Percentiles rank a stretch among this genome's conserved stretches.
Conservation (phyloP, 495 filamentous ascomycete species). For the Jackrogersella multiformis region DNA sequence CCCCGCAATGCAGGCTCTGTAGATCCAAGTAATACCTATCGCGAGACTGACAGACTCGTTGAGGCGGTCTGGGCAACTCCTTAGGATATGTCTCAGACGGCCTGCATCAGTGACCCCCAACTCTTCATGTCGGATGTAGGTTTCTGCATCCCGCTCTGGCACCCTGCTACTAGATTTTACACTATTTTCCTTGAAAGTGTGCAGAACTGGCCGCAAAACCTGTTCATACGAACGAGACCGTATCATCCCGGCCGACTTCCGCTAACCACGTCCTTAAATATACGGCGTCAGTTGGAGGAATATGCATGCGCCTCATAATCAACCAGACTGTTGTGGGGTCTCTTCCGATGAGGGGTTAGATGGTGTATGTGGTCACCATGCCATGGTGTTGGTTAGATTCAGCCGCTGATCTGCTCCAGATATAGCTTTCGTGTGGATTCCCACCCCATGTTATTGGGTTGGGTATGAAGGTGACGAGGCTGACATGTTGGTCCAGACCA, state of each 20-base stretch:
- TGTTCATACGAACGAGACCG: conserved; percentile 14
- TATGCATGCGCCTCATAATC: conserved; percentile 32
- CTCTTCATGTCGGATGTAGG: neutral
- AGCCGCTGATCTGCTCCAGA: conserved; percentile 34
- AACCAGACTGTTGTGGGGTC: conserved; percentile 14
- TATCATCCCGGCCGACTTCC: conserved; percentile 19
- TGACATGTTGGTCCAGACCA: conserved; percentile 34
- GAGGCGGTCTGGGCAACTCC: conserved; percentile 1
- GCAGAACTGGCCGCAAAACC: conserved; percentile 9
- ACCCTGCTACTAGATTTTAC: conserved; percentile 2
- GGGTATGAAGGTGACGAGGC: conserved; percentile 20
- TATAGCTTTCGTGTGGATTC: conserved; percentile 23
- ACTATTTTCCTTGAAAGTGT: neutral
- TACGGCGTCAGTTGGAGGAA: conserved; percentile 24
- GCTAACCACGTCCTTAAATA: conserved; percentile 12
- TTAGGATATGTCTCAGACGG: neutral
- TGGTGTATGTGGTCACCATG: conserved; percentile 1
- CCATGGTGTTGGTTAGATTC: conserved; percentile 25
- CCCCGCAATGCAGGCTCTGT: neutral
- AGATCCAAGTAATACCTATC: neutral
- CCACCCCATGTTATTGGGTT: conserved; percentile 28
- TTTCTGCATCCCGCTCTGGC: conserved; percentile 4
- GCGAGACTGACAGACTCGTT: neutral
- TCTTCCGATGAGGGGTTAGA: conserved; percentile 34
- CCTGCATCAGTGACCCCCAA: neutral